Percentiles rank a stretch among this genome's conserved stretches.
These are phyloP conservation scores for Phalaenopsis hybrid DNA, from an alignment of 116 monocot species.

Conservation along the genomic window DNA sequence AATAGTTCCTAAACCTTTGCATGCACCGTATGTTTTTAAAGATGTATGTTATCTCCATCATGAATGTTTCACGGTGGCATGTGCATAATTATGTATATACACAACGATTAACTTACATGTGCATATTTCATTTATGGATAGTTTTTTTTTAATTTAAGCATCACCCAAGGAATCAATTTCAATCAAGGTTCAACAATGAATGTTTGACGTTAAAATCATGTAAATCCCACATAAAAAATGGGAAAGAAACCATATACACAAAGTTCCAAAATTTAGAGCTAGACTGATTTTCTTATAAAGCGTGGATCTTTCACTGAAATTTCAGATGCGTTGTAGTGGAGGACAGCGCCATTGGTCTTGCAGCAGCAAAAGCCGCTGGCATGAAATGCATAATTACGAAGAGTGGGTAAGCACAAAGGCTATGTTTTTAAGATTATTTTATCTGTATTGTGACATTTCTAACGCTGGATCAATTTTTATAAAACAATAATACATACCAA, in stretches of 20 bases:
- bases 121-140: no score
- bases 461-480: no score
- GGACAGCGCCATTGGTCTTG: conserved; percentile 88
- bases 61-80: no score
- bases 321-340: conserved; percentile 92
- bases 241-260: background rate
- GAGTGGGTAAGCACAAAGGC: conserved; percentile 54
- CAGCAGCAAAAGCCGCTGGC: conserved; percentile 91
- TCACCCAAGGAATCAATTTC: background rate
- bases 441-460: no score
- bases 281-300: background rate
- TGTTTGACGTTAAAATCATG: background rate
- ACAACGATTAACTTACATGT: no score
- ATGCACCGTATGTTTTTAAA: background rate
- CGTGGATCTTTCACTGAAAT: conserved; percentile 4
- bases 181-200: background rate
- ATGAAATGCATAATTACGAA: conserved; percentile 96
- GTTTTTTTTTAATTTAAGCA: no score
- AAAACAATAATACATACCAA: background rate
- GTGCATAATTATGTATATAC: no score
- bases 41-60: background rate
- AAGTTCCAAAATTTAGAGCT: background rate
- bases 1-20: background rate
- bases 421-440: background rate
- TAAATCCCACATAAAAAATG: background rate